Evolutionary conservation across 805 yeast species (phyloP), one percentile per base, ranked within the genome.

Genomic region (Starmerella riodocensis): DNA sequence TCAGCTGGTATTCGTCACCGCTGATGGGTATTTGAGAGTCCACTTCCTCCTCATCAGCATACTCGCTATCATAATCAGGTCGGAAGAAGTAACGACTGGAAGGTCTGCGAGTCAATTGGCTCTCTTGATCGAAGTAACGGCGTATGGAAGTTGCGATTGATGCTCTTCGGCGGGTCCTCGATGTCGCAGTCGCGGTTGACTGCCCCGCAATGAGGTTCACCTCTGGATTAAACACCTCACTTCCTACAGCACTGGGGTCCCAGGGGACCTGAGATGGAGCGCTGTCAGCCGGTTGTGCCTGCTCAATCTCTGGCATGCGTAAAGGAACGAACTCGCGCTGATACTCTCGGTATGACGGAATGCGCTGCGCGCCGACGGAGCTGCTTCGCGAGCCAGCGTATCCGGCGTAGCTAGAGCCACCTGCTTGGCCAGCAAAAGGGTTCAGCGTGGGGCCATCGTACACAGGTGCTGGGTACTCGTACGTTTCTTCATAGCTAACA

Each of bases 1-100:
- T 61, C 29, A 61, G 42, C 3, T 57, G 58, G 42, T 61, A 61
- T 33, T 54, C 56, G 36, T 59, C 65, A 7, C 65, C 65, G 4
- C 46, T 39, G 25, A 61, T 54, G 11, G 65, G 65, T 33, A 61
- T 53, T 14, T 60, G 63, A 34, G 49, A 50, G 42, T 55, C 59
- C 20, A 44, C 53, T 11, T 44, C 55, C 27, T 55, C 59, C 24
- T 42, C 45, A 20, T 53, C 50, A 9, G 48, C 54, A 31, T 46
- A 55, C 35, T 49, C 54, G 23, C 36, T 25, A 31, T 33, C 27
- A 11, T 40, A 31, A 5, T n/a, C 9, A 13, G 11, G 6, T 13
- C 34, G 25, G 6, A 17, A 17, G 9, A 31, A 16, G 4, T 12
- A 7, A 8, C 20, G 20, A 12, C 23, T 13, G 4, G 34, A 31